A percentile compares a stretch with the other conserved stretches of the same genome.
Evolutionary conservation across 2,329 filamentous ascomycete genomes (phyloP).

Genomic region (Aspergillus brasiliensis): DNA sequence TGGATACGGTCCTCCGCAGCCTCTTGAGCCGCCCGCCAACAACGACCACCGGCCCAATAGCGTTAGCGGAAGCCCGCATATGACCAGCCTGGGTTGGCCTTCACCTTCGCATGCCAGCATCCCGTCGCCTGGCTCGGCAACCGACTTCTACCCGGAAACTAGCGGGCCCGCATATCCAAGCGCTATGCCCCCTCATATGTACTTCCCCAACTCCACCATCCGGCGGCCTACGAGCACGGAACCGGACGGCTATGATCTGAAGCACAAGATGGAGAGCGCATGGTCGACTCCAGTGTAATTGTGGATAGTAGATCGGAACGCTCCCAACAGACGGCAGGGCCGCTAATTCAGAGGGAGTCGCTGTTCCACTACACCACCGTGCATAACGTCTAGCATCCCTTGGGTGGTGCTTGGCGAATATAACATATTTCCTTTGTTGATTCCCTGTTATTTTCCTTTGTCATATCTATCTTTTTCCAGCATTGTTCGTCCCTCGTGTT

Average conservation of each 20-base stretch:
- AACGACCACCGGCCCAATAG: conserved; percentile 75
- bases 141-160: conserved; percentile 82
- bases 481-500: conserved; percentile 8
- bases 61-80: conserved; percentile 82
- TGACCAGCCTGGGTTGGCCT: conserved; percentile 79
- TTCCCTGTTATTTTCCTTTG: conserved; percentile 29
- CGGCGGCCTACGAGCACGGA: conserved; percentile 76
- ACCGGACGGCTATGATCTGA: conserved; percentile 66
- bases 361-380: background rate
- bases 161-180: conserved; percentile 54
- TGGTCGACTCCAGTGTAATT: conserved; percentile 41
- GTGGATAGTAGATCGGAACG: background rate
- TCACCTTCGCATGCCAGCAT: conserved; percentile 76
- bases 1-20: conserved; percentile 78
- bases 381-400: conserved; percentile 1
- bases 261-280: conserved; percentile 47
- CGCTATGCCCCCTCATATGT: conserved; percentile 62
- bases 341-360: conserved; percentile 19
- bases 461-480: conserved; percentile 19
- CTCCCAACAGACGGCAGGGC: conserved; percentile 9
- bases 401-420: background rate
- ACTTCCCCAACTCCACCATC: conserved; percentile 69
- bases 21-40: conserved; percentile 77
- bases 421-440: conserved; percentile 20
- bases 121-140: conserved; percentile 68